Percentiles rank a stretch among this genome's conserved stretches.
Conservation (phyloP, 495 filamentous ascomycete genomes). For the Cercophora newfieldiana region DNA sequence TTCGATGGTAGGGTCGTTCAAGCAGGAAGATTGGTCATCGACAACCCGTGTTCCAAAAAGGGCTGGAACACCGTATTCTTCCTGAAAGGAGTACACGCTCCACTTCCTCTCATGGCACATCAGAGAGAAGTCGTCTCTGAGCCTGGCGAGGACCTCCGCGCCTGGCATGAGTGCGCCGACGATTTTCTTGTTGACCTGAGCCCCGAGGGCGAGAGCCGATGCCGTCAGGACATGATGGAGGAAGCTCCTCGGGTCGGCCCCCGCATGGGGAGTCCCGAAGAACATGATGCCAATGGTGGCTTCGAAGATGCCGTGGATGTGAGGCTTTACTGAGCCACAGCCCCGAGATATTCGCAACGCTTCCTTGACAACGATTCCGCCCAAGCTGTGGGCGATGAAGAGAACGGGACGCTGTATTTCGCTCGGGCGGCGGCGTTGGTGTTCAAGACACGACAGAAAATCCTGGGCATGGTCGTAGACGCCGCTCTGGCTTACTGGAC, state of each 20-base stretch:
- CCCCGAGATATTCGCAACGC: conserved; percentile 17
- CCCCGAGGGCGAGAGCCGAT: conserved; percentile 3
- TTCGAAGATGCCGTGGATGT: conserved; percentile 24
- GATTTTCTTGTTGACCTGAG: conserved; percentile 18
- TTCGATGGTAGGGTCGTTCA: conserved; percentile 17
- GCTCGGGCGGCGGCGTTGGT: not conserved
- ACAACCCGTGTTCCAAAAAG: conserved; percentile 17
- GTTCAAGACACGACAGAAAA: conserved; percentile 9
- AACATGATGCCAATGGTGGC: conserved; percentile 28
- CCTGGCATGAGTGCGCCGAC: conserved; percentile 15
- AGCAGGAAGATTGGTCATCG: conserved; percentile 19
- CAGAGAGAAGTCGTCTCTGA: conserved; percentile 15
- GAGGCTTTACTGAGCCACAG: conserved; percentile 4
- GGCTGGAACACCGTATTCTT: conserved; percentile 8
- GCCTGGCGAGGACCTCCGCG: not conserved
- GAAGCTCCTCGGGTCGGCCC: conserved; percentile 22
- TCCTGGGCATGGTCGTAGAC: conserved; percentile 13
- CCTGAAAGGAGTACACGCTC: conserved; percentile 16
- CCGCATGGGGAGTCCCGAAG: conserved; percentile 38
- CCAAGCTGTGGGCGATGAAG: conserved; percentile 43
- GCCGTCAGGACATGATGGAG: conserved; percentile 9
- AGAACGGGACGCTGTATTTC: conserved; percentile 27
- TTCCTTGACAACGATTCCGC: conserved; percentile 42
- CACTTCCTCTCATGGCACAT: conserved; percentile 14
- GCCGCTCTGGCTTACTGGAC: conserved; percentile 8